These are phyloP conservation scores for Hondaea fermentalgiana DNA, from an alignment of 108 stramenopile species.

Conservation along the genomic window DNA sequence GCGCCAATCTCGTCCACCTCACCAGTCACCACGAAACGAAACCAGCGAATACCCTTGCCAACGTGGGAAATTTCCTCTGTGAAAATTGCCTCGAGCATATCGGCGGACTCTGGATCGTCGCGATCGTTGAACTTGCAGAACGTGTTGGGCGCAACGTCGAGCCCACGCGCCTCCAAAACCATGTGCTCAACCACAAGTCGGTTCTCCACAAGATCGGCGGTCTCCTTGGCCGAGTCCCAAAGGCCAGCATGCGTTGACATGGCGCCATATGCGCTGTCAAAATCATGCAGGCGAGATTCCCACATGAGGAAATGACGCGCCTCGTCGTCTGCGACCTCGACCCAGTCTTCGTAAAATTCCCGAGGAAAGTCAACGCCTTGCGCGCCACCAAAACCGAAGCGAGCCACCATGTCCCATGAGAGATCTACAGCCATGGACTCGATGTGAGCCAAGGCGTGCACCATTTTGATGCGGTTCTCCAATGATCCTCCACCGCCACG, in stretches of 20 bases:
- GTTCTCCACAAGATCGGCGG: background rate
- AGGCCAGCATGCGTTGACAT: constrained; percentile 22
- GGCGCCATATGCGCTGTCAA: constrained; percentile 15
- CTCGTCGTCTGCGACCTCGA: constrained; percentile 20
- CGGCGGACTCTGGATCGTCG: background rate
- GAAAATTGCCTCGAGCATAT: constrained; percentile 21
- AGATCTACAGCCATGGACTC: constrained; percentile 41
- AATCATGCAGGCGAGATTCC: background rate
- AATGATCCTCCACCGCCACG: background rate
- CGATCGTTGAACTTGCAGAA: background rate
- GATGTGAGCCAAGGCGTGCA: constrained; percentile 36
- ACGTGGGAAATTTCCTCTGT: constrained; percentile 35
- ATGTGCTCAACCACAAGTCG: constrained; percentile 26
- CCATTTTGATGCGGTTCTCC: background rate
- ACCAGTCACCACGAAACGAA: background rate
- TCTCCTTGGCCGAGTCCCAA: constrained; percentile 29
- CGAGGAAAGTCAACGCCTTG: background rate
- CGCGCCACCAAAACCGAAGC: background rate
- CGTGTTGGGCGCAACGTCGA: constrained; percentile 27
- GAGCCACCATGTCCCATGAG: constrained; percentile 34
- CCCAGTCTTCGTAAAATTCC: constrained; percentile 30
- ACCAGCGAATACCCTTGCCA: constrained; percentile 26
- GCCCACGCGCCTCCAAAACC: constrained; percentile 33
- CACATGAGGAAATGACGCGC: constrained; percentile 27
- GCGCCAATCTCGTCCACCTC: no score